Evolutionary conservation across 768 basidiomycete species (phyloP).

Genomic region (Tulasnella calospora): DNA sequence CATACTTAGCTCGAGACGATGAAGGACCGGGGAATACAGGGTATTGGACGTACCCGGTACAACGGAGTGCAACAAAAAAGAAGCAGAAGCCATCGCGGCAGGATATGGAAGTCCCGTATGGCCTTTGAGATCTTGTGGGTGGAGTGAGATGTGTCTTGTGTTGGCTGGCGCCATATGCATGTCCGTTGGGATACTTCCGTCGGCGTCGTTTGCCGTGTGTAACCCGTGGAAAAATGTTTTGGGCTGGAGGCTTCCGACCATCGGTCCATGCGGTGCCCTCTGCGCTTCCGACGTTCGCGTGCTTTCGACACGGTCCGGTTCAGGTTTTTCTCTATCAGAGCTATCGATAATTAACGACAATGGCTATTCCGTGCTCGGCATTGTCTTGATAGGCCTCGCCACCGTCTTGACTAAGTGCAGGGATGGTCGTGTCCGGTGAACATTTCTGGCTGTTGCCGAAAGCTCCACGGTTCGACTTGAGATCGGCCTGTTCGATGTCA

Average conservation of each 20-base stretch:
- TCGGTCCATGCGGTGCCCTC: neutral
- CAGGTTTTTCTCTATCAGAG: neutral
- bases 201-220: neutral
- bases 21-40: neutral
- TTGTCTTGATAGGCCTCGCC: neutral
- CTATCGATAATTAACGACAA: neutral
- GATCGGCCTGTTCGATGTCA: neutral
- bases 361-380: neutral
- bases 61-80: neutral
- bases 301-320: neutral
- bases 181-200: neutral
- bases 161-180: neutral
- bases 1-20: no score
- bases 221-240: neutral
- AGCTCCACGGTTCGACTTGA: neutral
- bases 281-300: neutral
- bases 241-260: neutral
- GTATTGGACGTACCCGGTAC: neutral
- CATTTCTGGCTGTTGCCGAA: neutral
- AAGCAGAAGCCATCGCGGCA: neutral
- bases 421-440: neutral
- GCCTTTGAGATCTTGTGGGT: neutral
- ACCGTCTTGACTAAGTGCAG: neutral
- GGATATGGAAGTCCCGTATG: neutral
- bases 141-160: neutral